Conservation (phyloP, 2,329 filamentous ascomycete species). For the Fusarium sp. region DNA sequence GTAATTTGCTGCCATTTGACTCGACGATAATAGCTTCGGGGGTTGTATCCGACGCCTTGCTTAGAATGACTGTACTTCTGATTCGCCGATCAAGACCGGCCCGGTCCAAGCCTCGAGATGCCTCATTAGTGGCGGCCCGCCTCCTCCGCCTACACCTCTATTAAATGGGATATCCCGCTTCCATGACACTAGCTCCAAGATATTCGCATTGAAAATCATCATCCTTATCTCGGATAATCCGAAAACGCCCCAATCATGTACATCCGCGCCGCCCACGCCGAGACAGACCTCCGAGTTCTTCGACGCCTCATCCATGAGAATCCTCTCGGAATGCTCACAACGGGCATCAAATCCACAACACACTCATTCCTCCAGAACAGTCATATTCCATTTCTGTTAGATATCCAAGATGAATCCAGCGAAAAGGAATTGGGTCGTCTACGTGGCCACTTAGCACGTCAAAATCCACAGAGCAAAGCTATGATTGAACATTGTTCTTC, state of each 20-base stretch:
- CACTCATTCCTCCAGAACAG: slow-evolving; percentile 67
- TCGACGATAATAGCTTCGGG: too few species aligned
- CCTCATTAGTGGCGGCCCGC: slow-evolving; percentile 23
- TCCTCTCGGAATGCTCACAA: slow-evolving; percentile 73
- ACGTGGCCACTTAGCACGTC: slow-evolving; percentile 71
- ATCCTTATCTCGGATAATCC: too few species aligned
- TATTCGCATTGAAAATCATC: not conserved
- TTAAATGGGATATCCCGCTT: not conserved
- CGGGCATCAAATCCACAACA: slow-evolving; percentile 64
- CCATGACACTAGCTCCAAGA: too few species aligned
- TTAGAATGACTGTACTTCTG: slow-evolving; percentile 16
- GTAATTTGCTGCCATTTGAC: too few species aligned
- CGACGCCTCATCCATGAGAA: slow-evolving; percentile 69
- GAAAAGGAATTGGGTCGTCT: slow-evolving; percentile 59
- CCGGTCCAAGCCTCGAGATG: slow-evolving; percentile 6
- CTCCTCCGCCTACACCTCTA: slow-evolving; percentile 25
- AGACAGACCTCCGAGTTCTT: slow-evolving; percentile 62
- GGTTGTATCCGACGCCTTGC: not conserved
- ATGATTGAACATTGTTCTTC: slow-evolving; percentile 62
- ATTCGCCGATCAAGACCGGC: slow-evolving; percentile 27
- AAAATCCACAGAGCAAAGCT: slow-evolving; percentile 73
- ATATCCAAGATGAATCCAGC: slow-evolving; percentile 58
- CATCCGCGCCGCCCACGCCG: slow-evolving; percentile 59
- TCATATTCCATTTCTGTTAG: slow-evolving; percentile 72
- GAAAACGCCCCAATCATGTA: slow-evolving; percentile 11